Base-by-base conservation (phyloP, 768 basidiomycete genomes). In the Rhodocollybia butyracea region DNA sequence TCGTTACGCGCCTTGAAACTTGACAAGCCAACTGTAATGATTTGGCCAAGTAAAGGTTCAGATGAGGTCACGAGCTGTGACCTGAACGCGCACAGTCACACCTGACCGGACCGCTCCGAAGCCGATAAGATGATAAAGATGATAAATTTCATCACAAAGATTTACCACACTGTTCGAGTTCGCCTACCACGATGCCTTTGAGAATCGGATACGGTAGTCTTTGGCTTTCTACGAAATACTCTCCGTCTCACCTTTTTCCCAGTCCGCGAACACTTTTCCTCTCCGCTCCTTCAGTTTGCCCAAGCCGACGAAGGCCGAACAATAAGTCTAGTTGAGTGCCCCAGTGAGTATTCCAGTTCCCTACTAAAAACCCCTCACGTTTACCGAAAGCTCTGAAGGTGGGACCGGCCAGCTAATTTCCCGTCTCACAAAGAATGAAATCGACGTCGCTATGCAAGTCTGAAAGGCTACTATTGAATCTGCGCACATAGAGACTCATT, bases 221-320 rank as follows among this genome's bases (percentile, higher is more conserved):
- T 31, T 21, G 3, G 46, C 11, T 12, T 48, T 3, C 46, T 27
- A n/a, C n/a, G 2, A 17, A 22, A 32, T 8, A 15, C 8, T 21
- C n/a, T 22, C 19, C 3, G 30, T 21, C 17, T 48, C 29, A 34
- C n/a, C 24, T 17, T 11, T 1, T n/a, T 19, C 19, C 38, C 60
- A 89, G 89, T 93, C 46, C 77, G 88, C 30, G 91, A 93, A 65
- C 94, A 97, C 68, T 98, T 98, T 71, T 91, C 89, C 15, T 89
- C 91, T 1, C 96, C 96, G 0, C 76, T 99, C 15, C 82, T 98
- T 2, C 94, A 96, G 66, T 91, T 87, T 63, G 84, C 86, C 2
- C 83, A 81, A 22, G 73, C 68, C 8, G 91, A 96, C 62, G 73
- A 78, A 21, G 83, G 81, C 5, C 73, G 81, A 67, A 88, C 90